Conservation (phyloP, 192 early-diverging fungal species). For the Umbelopsis isabellina region DNA sequence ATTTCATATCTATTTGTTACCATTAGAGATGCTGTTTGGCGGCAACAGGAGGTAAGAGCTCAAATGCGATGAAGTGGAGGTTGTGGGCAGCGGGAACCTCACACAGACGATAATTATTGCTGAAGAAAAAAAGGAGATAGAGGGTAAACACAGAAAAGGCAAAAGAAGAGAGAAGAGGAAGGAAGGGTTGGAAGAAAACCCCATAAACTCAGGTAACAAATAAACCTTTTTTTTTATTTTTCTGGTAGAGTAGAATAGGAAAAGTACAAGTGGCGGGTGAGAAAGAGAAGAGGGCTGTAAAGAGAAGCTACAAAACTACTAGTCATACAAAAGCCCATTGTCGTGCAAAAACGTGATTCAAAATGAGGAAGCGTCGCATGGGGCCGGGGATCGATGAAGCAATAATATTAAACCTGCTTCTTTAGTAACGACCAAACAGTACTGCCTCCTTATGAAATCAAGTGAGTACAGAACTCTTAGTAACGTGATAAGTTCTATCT, state of each 20-base stretch:
- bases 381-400: not conserved
- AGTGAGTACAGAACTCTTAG: not conserved
- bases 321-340: not conserved
- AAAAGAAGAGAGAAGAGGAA: not conserved
- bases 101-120: not conserved
- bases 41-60: not conserved
- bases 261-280: too few relatives aligned
- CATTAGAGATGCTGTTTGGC: not conserved
- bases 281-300: too few relatives aligned
- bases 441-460: too few relatives aligned
- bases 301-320: not conserved
- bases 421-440: too few relatives aligned
- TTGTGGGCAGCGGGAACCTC: not conserved
- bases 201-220: too few relatives aligned
- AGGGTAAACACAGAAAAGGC: not conserved
- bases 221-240: not conserved
- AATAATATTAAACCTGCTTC: too few relatives aligned
- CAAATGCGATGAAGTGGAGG: not conserved
- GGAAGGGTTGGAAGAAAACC: not conserved
- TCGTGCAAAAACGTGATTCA: slow-evolving; percentile 17
- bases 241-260: not conserved
- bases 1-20: slow-evolving; percentile 18
- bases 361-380: not conserved
- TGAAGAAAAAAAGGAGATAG: not conserved
- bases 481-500: slow-evolving; percentile 7